Evolutionary conservation across 148 eudicot species (phyloP), one percentile per base, ranked within the genome.

Genomic region (Camellia granthamiana): DNA sequence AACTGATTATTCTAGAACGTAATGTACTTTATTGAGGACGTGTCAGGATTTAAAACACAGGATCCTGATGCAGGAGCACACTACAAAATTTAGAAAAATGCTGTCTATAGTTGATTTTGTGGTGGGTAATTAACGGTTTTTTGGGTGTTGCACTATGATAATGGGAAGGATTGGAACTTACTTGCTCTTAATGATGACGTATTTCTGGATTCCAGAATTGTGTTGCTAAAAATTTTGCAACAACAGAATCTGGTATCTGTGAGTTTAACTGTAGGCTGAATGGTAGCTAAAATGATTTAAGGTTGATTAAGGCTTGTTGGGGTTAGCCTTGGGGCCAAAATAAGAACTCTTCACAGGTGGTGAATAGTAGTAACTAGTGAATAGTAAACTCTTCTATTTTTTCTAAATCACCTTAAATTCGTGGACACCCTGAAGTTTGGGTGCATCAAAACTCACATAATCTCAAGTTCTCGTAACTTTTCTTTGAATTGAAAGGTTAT

Each of bases 81-180:
- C 7, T 78, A 19, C n/a, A 58, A 56, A 42, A n/a, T 71, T 65
- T 62, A 60, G 76, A 70, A 64, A 38, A 67, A 41, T 38, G 44
- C 43, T 66, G 73, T 77, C 21, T 52, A 67, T n/a, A 49, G 52
- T 52, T 52, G 47, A 30, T 78, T 64, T 52, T 15, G 43, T 44
- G 68, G 55, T 5, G 49, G 54, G 10, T 42, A 42, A 41, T 70
- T 18, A 60, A 63, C 19, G 59, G 47, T 38, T 14, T 30, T 41
- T 13, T 43, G 21, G 46, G 60, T 59, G 75, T 69, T 18, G 71
- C 3, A 19, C 16, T 63, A 30, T 18, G 13, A 14, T 54, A 21
- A 52, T 38, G 59, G 21, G 49, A 52, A 66, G 47, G 43, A 61
- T 21, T 55, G 44, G 52, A 54, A 46, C 2, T 63, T 30, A 14